These are phyloP conservation scores for Naganishia vaughanmartiniae DNA, from an alignment of 768 basidiomycete genomes.

Conservation along the genomic window DNA sequence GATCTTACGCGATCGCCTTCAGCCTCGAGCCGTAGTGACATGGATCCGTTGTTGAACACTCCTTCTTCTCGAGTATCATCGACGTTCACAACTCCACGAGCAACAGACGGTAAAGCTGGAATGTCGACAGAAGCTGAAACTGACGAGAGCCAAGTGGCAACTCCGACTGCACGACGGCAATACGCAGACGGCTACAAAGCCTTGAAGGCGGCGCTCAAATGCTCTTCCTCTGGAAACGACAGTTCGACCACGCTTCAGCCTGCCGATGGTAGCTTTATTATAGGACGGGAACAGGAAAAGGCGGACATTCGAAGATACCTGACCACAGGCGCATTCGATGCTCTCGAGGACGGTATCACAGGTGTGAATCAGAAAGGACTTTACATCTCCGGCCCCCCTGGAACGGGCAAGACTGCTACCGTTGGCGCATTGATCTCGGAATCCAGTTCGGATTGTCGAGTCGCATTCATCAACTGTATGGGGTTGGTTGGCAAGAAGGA, in stretches of 20 bases:
- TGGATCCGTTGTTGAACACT: slow-evolving; percentile 1
- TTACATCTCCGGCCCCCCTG: slow-evolving; percentile 89
- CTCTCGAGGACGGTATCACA: slow-evolving; percentile 34
- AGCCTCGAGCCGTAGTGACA: slow-evolving; percentile 10
- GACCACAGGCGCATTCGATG: slow-evolving; percentile 27
- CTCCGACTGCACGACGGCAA: neutral
- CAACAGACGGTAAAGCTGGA: neutral
- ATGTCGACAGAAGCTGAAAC: neutral
- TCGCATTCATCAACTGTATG: slow-evolving; percentile 51
- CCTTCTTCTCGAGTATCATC: slow-evolving; percentile 16
- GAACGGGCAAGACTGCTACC: slow-evolving; percentile 67
- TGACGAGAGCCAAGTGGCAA: slow-evolving; percentile 16
- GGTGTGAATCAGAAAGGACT: slow-evolving; percentile 54
- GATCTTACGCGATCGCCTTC: slow-evolving; percentile 25
- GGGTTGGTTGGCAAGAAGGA: slow-evolving; percentile 40
- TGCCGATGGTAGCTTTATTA: slow-evolving; percentile 34
- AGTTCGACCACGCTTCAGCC: neutral
- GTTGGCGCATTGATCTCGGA: slow-evolving; percentile 45
- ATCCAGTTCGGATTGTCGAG: slow-evolving; percentile 27
- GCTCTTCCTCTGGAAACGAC: slow-evolving; percentile 36
- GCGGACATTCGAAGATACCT: slow-evolving; percentile 39
- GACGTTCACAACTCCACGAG: slow-evolving; percentile 14
- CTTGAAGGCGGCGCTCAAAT: slow-evolving; percentile 45
- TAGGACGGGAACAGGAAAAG: slow-evolving; percentile 49
- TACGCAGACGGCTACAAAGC: slow-evolving; percentile 40